A percentile compares a stretch with the other conserved stretches of the same genome.
These are phyloP conservation scores for Neonectria coccinea DNA, from an alignment of 2,329 filamentous ascomycete genomes.

Conservation along the genomic window DNA sequence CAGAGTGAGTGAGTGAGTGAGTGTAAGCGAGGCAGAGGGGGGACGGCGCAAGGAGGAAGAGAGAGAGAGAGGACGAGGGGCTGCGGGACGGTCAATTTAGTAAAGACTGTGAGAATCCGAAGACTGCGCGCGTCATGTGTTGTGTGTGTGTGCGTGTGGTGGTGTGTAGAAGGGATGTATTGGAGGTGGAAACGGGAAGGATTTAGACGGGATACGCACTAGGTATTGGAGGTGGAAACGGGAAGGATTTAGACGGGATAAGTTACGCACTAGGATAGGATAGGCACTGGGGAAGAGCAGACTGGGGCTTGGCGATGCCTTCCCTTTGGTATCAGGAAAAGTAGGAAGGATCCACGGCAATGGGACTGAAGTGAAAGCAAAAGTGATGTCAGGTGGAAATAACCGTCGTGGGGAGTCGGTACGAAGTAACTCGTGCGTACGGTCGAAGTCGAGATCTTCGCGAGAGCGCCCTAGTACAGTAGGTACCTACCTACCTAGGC, in stretches of 20 bases:
- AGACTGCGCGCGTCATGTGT: neutral
- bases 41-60: neutral
- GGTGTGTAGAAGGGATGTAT: neutral
- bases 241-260: neutral
- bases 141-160: neutral
- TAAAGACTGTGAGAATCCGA: slow-evolving; percentile 6
- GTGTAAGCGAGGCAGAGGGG: neutral
- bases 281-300: neutral
- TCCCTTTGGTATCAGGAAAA: neutral
- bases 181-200: neutral
- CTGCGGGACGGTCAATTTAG: neutral
- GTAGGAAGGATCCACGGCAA: neutral
- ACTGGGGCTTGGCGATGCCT: neutral
- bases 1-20: neutral
- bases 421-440: neutral
- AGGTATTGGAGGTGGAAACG: neutral
- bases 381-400: neutral
- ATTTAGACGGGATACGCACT: no score
- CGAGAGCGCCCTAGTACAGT: neutral
- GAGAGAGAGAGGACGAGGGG: neutral
- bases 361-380: neutral
- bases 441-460: neutral
- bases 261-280: no score
- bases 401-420: neutral
- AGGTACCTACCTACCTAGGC: no score